Evolutionary conservation across 768 basidiomycete genomes (phyloP).

Genomic region (Clavaria fumosa): DNA sequence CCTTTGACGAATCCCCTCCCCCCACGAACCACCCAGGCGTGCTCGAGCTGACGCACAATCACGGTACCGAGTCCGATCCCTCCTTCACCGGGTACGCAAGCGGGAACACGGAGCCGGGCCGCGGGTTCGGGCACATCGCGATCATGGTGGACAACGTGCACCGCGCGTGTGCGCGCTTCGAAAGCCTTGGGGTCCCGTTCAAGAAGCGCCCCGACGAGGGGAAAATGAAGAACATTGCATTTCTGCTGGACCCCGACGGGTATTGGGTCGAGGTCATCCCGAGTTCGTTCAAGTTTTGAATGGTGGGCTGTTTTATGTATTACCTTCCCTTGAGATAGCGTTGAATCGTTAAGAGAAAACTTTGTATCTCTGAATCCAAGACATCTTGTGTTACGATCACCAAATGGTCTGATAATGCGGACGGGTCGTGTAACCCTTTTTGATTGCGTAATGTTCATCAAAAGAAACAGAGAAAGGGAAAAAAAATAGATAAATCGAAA

Average conservation of each 20-base stretch:
- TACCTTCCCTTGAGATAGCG: too few relatives aligned
- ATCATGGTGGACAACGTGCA: constrained; percentile 74
- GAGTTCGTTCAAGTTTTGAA: constrained; percentile 11
- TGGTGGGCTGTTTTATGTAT: too few relatives aligned
- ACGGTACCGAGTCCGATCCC: constrained; percentile 73
- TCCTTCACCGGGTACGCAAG: constrained; percentile 68
- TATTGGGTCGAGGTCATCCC: constrained; percentile 51
- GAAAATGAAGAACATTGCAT: constrained; percentile 73
- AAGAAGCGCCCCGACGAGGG: constrained; percentile 81
- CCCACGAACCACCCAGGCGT: constrained; percentile 30
- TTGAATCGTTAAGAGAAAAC: too few relatives aligned
- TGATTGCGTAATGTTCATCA: too few relatives aligned
- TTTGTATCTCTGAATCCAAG: too few relatives aligned
- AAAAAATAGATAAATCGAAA: too few relatives aligned
- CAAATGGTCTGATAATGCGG: too few relatives aligned
- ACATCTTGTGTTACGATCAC: too few relatives aligned
- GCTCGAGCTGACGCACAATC: constrained; percentile 79
- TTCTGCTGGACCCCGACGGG: constrained; percentile 75
- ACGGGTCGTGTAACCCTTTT: too few relatives aligned
- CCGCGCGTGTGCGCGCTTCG: constrained; percentile 71
- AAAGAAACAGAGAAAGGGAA: too few relatives aligned
- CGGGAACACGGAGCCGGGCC: constrained; percentile 75
- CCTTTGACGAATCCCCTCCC: background rate
- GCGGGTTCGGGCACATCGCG: constrained; percentile 80
- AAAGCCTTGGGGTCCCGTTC: constrained; percentile 64